Base-by-base conservation (phyloP, 305 asterid species). In the Fraxinus nigra region DNA sequence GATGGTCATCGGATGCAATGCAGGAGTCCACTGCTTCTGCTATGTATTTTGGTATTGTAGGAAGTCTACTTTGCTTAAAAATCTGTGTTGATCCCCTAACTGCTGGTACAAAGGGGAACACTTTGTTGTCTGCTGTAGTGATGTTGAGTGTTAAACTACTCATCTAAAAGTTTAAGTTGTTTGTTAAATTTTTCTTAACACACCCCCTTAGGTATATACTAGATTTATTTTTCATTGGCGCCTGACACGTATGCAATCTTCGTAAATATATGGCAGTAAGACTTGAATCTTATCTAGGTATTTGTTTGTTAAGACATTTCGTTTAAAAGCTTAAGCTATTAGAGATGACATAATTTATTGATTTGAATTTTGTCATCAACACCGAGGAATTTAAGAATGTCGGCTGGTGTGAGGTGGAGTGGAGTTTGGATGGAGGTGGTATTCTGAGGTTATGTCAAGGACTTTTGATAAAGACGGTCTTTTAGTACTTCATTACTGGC, bases 51-150 rank as follows among this genome's bases (percentile, higher is more conserved):
- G 90, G 90, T 30, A 87, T 56, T 87, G 85, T 78, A 88, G 91
- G 24, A 89, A 87, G 69, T 89, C 90, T 3, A 76, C 86, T 24
- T 85, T 89, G 78, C 85, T 88, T 0, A 87, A 87, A 84, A 75
- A 87, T 28, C 86, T 80, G 40, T 85, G 20, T 82, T 85, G 81
- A 89, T 56, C 91, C 91, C 77, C 90, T 90, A 6, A 84, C 88
- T 61, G 91, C 91, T 75, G 90, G 91, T 77, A 87, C 90, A 32
- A 89, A 83, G 90, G 90, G 91, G 63, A 89, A 89, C 61, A 85
- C 82, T 8, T 79, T 87, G 14, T 89, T 88, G 4, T 89, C 91
- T 40, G 91, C 91, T 0, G 85, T 89, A 75, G 87, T 89, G 91
- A 90, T 89, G 28, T 90, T 89, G 0, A 89, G 26, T 6, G 26